Evolutionary conservation across 495 filamentous ascomycete genomes (phyloP), one percentile per base, ranked within the genome.

Genomic region (Darksidea phi): DNA sequence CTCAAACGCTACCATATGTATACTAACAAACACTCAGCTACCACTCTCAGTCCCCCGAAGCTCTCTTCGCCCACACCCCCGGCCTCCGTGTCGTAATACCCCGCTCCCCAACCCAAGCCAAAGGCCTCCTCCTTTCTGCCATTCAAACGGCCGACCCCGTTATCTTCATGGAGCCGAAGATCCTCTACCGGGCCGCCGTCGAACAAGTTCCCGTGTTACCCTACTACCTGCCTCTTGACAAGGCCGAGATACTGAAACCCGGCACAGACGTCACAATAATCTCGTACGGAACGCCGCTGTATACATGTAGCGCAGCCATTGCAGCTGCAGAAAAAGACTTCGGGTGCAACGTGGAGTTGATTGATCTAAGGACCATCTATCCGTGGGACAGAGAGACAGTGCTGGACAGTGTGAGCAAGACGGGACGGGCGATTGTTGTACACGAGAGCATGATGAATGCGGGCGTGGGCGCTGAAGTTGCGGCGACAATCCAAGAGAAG

Each of bases 361-460:
- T 98, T 49, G 94, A 98, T 73, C 72, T 98, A 45, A 79, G 94
- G 41, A 96, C 93, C 0, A 80, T 98, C 36, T 96, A 95, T 72
- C 94, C 94, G 0, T 98, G 94, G 94, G 94, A 98, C 74, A 86
- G 91, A 68, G 79, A 88, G 67, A 88, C 86, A 0, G 82, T 98
- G 1, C 72, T 95, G 47, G 78, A 87, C 34, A 96, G 92, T 64
- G 94, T 97, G 6, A 79, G 79, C 66, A 97, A 94, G 76, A 98
- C 94, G 8, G 92, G 94, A 0, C 75, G 92, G 51, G 93, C 90
- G 32, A 80, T 98, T 28, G 87, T 98, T 1, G 94, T 97, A 8
- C 94, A 98, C 72, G 94, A 98, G 74, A 87, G 90, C 55, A 96
- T 96, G 89, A 78, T 95, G 53, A 97, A 96, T 72, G 92, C 90